Evolutionary conservation across 805 yeast species (phyloP).

Genomic region (Sugiyamaella valdiviana): DNA sequence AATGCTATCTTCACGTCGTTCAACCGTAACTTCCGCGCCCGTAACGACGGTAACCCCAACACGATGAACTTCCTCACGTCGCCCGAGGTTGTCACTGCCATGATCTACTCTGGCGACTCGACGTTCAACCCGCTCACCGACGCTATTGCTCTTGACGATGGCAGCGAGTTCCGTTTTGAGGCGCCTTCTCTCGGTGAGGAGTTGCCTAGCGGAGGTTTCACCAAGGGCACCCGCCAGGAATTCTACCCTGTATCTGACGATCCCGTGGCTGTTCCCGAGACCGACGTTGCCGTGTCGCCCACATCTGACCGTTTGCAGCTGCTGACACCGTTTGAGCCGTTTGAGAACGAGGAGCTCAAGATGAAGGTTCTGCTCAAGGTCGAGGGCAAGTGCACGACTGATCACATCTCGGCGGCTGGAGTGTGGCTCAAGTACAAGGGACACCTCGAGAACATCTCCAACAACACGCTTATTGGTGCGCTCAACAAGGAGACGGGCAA

Average conservation of each 20-base stretch:
- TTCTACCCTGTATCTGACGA: slow-evolving; percentile 62
- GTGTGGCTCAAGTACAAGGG: slow-evolving; percentile 98
- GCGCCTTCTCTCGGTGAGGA: slow-evolving; percentile 79
- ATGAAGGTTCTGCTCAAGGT: slow-evolving; percentile 79
- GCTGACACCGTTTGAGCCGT: slow-evolving; percentile 72
- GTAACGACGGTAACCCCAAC: slow-evolving; percentile 97
- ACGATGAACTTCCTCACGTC: slow-evolving; percentile 98
- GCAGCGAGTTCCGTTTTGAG: slow-evolving; percentile 66
- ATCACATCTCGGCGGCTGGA: slow-evolving; percentile 98
- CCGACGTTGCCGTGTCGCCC: slow-evolving; percentile 67
- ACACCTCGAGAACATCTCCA: slow-evolving; percentile 88
- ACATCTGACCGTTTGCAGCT: slow-evolving; percentile 88
- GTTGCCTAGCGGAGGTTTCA: slow-evolving; percentile 71
- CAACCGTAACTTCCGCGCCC: slow-evolving; percentile 95
- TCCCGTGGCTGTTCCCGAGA: slow-evolving; percentile 58
- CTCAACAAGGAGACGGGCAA: slow-evolving; percentile 95
- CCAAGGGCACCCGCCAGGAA: slow-evolving; percentile 57
- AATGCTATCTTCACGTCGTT: slow-evolving; percentile 94
- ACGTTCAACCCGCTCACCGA: slow-evolving; percentile 89
- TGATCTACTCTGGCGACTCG: slow-evolving; percentile 91
- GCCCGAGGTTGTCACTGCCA: slow-evolving; percentile 95
- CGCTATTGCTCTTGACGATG: slow-evolving; percentile 58
- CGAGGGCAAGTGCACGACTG: slow-evolving; percentile 97
- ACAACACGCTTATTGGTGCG: slow-evolving; percentile 95
- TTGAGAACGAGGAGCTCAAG: slow-evolving; percentile 79